A percentile compares a stretch with the other conserved stretches of the same genome.
Conservation (phyloP, 2,329 filamentous ascomycete genomes). For the Aspergillus sp. region DNA sequence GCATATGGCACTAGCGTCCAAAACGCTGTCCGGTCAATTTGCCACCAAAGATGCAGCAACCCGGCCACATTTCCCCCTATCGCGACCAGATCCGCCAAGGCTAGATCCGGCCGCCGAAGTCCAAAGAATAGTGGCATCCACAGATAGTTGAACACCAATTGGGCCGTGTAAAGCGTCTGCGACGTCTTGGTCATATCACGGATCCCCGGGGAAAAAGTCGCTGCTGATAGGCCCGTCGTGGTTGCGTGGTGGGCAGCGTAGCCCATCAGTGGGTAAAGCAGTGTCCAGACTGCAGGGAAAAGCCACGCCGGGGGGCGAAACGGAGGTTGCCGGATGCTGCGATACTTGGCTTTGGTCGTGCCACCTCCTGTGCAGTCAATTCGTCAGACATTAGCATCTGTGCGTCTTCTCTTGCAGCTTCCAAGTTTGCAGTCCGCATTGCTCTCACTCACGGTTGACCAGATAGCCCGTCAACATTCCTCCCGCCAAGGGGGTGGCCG, state of each 20-base stretch:
- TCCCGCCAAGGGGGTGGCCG: slow-evolving; percentile 20
- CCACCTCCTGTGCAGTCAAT: slow-evolving; percentile 14
- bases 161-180: slow-evolving; percentile 75
- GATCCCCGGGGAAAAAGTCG: slow-evolving; percentile 53
- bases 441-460: slow-evolving; percentile 19
- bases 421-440: not conserved
- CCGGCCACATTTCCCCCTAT: slow-evolving; percentile 67
- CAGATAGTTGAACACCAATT: slow-evolving; percentile 74
- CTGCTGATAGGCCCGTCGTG: slow-evolving; percentile 20
- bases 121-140: slow-evolving; percentile 95
- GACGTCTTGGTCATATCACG: slow-evolving; percentile 57
- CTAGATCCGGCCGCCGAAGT: slow-evolving; percentile 64
- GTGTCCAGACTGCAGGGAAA: slow-evolving; percentile 55
- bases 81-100: slow-evolving; percentile 66
- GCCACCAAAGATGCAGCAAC: slow-evolving; percentile 67
- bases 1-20: slow-evolving; percentile 76
- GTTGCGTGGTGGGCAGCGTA: slow-evolving; percentile 79
- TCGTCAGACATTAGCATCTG: not conserved
- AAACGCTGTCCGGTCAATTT: slow-evolving; percentile 64
- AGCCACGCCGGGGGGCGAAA: slow-evolving; percentile 50
- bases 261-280: slow-evolving; percentile 66
- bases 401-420: not conserved
- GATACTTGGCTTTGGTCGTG: slow-evolving; percentile 32
- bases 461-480: slow-evolving; percentile 24
- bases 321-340: slow-evolving; percentile 41